Evolutionary conservation across 2,329 filamentous ascomycete species (phyloP).

Genomic region (Amphichorda felina): DNA sequence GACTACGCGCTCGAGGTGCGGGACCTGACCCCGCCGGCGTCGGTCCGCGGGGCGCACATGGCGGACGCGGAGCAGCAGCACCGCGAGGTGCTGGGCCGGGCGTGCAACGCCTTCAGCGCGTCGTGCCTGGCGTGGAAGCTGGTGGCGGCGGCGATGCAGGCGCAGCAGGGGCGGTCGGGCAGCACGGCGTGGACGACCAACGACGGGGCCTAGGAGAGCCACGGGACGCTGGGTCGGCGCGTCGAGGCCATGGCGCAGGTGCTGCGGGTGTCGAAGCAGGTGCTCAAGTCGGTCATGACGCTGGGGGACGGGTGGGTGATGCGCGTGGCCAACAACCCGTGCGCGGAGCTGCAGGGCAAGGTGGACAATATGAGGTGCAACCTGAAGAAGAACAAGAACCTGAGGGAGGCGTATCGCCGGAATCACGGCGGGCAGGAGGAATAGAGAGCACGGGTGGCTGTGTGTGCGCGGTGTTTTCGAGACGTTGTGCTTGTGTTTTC

Average conservation of each 20-base stretch:
- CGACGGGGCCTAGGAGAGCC: conserved; percentile 16
- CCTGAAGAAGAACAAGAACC: conserved; percentile 8
- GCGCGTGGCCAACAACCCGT: conserved; percentile 13
- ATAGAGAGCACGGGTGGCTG: too few species aligned
- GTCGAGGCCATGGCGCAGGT: conserved; percentile 10
- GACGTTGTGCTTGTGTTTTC: too few species aligned
- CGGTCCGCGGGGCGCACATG: not conserved
- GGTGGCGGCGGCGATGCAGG: conserved; percentile 7
- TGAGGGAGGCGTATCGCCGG: too few species aligned
- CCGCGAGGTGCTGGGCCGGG: conserved; percentile 6
- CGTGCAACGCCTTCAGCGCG: not conserved
- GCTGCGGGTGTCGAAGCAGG: conserved; percentile 11
- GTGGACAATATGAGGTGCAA: conserved; percentile 12
- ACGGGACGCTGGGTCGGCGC: conserved; percentile 10
- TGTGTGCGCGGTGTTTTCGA: too few species aligned
- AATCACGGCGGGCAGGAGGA: too few species aligned
- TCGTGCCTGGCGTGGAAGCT: conserved; percentile 1
- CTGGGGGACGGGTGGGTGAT: conserved; percentile 11
- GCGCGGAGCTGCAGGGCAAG: conserved; percentile 11
- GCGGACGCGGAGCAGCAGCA: not conserved
- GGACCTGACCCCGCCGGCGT: not conserved
- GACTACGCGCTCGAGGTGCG: not conserved
- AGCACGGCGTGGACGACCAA: conserved; percentile 13
- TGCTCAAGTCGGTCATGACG: conserved; percentile 14
- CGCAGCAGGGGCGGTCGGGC: conserved; percentile 13